Evolutionary conservation across 176 grass and related monocot species (phyloP), one percentile per base, ranked within the genome.

Genomic region (Themeda triandra): DNA sequence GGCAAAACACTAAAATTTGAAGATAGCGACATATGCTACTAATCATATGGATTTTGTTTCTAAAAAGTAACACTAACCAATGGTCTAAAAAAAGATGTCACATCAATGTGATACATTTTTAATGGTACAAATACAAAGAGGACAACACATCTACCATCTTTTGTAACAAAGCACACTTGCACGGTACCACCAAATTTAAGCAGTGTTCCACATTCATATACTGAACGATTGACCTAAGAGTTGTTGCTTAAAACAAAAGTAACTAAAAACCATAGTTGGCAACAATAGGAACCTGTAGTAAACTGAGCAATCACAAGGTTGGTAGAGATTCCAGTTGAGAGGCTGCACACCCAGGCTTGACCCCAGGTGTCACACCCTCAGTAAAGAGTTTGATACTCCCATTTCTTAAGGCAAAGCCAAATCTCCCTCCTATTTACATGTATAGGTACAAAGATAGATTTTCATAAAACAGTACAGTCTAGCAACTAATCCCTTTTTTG

Each of bases 181-280:
- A 40, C 54, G 78, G 30, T 44, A 72, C 58, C 62, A 48, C 33
- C 72, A 82, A 82, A 82, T 70, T 48, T 64, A 71, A 28, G n/a
- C 17, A 85, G 8, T 6, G 63, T 30, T 70, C 62, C 13, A 6
- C 37, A 63, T 78, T 63, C 69, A 85, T 63, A 82, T 66, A 40
- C 46, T 37, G 37, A 70, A 75, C 39, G 31, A 56, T 75, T 60
- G n/a, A 62, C 24, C n/a, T 53, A 31, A 56, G 19, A 72, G 25
- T 69, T 75, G 11, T 66, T 84, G 65, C 41, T 23, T 66, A 31
- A 24, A 77, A 41, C 35, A n/a, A 40, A 13, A 40, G 21, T 40
- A 73, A 54, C 30, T 21, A 28, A 8, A 40, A 42, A n/a, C 42
- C 5, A 67, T 30, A 36, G 21, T 37, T 11, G 14, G 37, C 23